A percentile compares a stretch with the other conserved stretches of the same genome.
Evolutionary conservation across 768 basidiomycete species (phyloP).

Genomic region (Amyloporia xantha): DNA sequence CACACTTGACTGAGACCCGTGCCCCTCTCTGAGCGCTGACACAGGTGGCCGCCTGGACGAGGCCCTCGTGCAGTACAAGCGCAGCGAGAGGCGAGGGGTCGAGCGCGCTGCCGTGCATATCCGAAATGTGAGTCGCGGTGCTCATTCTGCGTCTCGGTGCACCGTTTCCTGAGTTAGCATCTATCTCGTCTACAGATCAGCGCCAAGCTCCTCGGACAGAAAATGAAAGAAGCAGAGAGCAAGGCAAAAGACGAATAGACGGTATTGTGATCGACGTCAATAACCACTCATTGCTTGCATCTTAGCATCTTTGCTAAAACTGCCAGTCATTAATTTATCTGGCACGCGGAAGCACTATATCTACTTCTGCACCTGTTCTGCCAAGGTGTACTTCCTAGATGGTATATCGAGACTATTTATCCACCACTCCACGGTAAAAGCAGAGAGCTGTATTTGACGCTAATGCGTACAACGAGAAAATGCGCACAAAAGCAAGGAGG

Average conservation of each 20-base stretch:
- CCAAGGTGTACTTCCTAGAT: no score
- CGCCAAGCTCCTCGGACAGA: conserved; percentile 70
- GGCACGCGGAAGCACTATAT: no score
- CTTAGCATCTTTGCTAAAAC: no score
- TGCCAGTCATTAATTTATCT: no score
- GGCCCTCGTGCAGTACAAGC: conserved; percentile 76
- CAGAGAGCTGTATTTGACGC: no score
- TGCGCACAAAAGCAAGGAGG: not conserved
- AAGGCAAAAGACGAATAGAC: not conserved
- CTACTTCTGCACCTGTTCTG: no score
- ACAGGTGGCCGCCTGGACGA: conserved; percentile 75
- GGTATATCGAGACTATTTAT: no score
- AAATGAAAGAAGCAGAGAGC: conserved; percentile 35
- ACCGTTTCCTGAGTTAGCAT: no score
- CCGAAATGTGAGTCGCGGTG: conserved; percentile 68
- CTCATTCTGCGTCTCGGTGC: no score
- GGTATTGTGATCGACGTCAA: no score
- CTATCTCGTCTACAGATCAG: conserved; percentile 73
- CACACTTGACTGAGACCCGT: conserved; percentile 1
- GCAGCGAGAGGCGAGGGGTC: conserved; percentile 69
- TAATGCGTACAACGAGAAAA: not conserved
- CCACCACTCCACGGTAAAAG: no score
- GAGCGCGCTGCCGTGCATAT: conserved; percentile 80
- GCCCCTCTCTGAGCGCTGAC: not conserved
- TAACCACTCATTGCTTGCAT: no score